Percentiles rank a stretch among this genome's conserved stretches.
Conservation (phyloP, 768 basidiomycete species). For the Phanerochaete sordida region DNA sequence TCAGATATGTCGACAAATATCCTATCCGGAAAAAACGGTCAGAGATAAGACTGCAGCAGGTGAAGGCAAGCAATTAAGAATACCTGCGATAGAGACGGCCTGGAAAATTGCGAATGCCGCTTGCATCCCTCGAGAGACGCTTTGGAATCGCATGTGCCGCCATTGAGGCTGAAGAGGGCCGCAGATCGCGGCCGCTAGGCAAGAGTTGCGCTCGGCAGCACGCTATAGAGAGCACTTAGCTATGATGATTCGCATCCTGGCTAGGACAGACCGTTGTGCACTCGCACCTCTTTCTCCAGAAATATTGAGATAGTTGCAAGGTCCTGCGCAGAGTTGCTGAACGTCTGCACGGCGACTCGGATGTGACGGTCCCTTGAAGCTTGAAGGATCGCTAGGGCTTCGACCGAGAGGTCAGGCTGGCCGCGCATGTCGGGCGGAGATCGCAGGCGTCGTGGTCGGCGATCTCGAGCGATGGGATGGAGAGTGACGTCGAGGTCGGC, state of each 20-base stretch:
- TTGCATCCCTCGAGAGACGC: neutral
- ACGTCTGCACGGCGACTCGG: constrained; percentile 37
- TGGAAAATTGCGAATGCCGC: constrained; percentile 34
- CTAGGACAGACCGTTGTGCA: neutral
- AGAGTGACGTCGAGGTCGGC: too few species aligned
- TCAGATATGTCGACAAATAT: constrained; percentile 10
- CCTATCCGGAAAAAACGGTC: constrained; percentile 12
- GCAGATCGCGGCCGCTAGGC: constrained; percentile 30
- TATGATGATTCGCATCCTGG: neutral
- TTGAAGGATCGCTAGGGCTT: too few species aligned
- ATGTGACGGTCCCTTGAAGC: constrained; percentile 38
- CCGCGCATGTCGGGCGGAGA: too few species aligned
- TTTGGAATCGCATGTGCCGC: constrained; percentile 29
- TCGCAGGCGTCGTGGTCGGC: too few species aligned
- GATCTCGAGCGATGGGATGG: too few species aligned
- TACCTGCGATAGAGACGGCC: constrained; percentile 31
- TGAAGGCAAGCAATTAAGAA: constrained; percentile 18
- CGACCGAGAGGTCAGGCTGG: too few species aligned
- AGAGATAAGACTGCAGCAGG: constrained; percentile 7
- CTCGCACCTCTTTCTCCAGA: constrained; percentile 23
- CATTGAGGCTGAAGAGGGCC: constrained; percentile 33
- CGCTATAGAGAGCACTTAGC: neutral
- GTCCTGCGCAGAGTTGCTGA: constrained; percentile 24
- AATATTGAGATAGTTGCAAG: constrained; percentile 30
- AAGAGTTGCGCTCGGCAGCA: constrained; percentile 29